Evolutionary conservation across 306 rosid genomes (phyloP).

Genomic region (Quercus bicolor): DNA sequence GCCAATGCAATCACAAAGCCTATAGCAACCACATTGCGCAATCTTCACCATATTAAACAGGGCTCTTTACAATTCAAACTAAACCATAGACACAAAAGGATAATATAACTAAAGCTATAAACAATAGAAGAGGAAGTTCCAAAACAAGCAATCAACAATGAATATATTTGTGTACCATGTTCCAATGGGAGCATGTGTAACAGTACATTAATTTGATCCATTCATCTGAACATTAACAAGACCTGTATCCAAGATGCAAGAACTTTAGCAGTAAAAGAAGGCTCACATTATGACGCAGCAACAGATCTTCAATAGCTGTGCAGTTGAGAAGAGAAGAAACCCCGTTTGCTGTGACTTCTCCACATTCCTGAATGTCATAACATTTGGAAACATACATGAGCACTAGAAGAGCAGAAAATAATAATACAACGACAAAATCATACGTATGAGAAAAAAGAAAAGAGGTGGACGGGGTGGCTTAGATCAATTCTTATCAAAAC

Average conservation of each 20-base stretch:
- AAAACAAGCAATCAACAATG: conserved; percentile 5
- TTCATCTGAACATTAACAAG: neutral
- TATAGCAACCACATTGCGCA: neutral
- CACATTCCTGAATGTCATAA: conserved; percentile 61
- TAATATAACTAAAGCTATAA: conserved; percentile 2
- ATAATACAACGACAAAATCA: neutral
- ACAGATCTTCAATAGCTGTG: conserved; percentile 77
- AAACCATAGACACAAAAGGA: conserved; percentile 12
- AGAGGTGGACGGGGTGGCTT: neutral
- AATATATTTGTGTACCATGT: conserved; percentile 6
- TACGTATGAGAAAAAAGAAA: neutral
- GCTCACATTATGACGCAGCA: conserved; percentile 81
- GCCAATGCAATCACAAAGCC: neutral
- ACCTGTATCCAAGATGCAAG: neutral
- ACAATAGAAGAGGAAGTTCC: neutral
- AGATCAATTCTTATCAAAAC: neutral
- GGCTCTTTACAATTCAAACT: conserved; percentile 9
- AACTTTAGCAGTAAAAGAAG: neutral
- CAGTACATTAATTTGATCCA: neutral
- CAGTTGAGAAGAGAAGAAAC: conserved; percentile 60
- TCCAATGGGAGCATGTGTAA: neutral
- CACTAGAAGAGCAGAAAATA: conserved; percentile 2
- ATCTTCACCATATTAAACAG: conserved; percentile 6
- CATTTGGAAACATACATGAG: conserved; percentile 8
- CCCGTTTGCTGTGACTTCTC: conserved; percentile 65